These are phyloP conservation scores for Niebla homalea DNA, from an alignment of 495 filamentous ascomycete species.

Conservation along the genomic window DNA sequence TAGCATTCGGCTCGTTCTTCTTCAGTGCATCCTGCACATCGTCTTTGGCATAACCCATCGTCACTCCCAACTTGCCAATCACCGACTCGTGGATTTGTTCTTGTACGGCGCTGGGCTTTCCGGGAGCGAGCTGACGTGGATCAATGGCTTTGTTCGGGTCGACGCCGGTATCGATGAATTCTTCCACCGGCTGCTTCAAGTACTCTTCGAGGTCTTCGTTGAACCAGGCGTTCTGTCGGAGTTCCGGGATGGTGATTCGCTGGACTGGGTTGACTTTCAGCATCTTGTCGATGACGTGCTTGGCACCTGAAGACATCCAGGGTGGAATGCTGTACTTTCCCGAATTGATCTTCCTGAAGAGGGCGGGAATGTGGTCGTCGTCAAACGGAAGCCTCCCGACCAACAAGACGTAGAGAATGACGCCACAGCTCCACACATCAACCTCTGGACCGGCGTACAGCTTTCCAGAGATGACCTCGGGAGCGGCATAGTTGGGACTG, in stretches of 20 bases:
- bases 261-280: conserved; percentile 88
- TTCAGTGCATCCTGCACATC: conserved; percentile 90
- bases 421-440: conserved; percentile 98
- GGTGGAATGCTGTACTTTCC: conserved; percentile 79
- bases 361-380: conserved; percentile 82
- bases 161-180: conserved; percentile 84
- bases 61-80: conserved; percentile 87
- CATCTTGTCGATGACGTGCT: conserved; percentile 79
- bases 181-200: conserved; percentile 77
- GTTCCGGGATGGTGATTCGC: conserved; percentile 83
- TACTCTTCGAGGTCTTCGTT: conserved; percentile 72
- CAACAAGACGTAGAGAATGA: conserved; percentile 91
- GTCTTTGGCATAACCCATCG: conserved; percentile 90
- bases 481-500: conserved; percentile 94
- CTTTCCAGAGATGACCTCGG: conserved; percentile 95
- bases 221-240: conserved; percentile 93
- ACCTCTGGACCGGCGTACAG: conserved; percentile 96
- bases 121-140: conserved; percentile 59
- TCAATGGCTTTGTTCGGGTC: conserved; percentile 84
- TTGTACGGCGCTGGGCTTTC: conserved; percentile 62
- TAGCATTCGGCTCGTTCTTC: conserved; percentile 85
- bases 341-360: conserved; percentile 80
- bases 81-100: conserved; percentile 85
- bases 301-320: conserved; percentile 79
- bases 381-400: conserved; percentile 90